Evolutionary conservation across 768 basidiomycete species (phyloP).

Genomic region (Tulasnella calospora): DNA sequence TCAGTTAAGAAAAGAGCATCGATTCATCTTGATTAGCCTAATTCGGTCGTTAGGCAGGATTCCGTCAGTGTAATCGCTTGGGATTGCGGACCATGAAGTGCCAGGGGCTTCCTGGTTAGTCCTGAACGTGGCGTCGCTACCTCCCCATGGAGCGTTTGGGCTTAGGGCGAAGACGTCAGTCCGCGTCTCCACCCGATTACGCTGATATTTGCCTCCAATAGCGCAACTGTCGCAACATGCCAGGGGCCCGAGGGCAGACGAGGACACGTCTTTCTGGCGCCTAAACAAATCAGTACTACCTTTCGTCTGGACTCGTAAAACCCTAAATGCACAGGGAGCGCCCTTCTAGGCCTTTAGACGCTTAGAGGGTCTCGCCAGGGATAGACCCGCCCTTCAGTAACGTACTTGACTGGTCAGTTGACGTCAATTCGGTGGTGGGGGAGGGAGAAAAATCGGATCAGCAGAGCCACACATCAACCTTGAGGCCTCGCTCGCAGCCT

Average conservation of each 20-base stretch:
- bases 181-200: neutral
- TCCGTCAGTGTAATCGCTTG: neutral
- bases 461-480: neutral
- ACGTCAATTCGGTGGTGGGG: neutral
- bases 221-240: neutral
- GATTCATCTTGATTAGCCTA: conserved; percentile 4
- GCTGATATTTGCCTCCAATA: neutral
- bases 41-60: neutral
- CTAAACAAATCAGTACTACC: conserved; percentile 12
- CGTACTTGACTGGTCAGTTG: neutral
- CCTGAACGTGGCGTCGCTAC: neutral
- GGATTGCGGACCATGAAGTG: neutral
- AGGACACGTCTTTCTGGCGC: neutral
- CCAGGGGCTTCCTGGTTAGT: conserved; percentile 6
- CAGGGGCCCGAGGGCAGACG: neutral
- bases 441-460: neutral
- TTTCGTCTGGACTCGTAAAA: neutral
- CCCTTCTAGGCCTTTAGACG: conserved; percentile 5
- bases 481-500: neutral
- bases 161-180: neutral
- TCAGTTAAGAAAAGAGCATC: neutral
- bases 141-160: conserved; percentile 3
- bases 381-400: neutral
- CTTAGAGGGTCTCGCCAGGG: neutral
- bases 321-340: conserved; percentile 7